A percentile compares a stretch with the other conserved stretches of the same genome.
Conservation (phyloP, 805 yeast species). For the Ogataea chonburiensis region DNA sequence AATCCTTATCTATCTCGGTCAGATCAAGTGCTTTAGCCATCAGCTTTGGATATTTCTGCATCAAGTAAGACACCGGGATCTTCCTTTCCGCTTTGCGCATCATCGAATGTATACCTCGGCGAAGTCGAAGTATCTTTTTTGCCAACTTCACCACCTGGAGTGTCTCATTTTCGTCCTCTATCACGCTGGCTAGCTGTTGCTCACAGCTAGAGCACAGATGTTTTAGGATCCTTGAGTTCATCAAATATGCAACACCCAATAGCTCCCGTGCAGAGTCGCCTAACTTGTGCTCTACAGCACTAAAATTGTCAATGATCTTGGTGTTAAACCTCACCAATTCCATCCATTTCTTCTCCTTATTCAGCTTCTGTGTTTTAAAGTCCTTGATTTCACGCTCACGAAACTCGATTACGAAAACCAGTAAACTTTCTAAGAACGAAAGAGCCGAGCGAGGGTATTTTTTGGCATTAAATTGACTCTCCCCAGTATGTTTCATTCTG, state of each 20-base stretch:
- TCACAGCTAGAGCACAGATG: slow-evolving; percentile 9
- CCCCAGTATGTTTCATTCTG: slow-evolving; percentile 20
- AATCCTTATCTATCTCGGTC: slow-evolving; percentile 1
- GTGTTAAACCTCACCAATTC: slow-evolving; percentile 17
- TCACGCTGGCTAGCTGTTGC: slow-evolving; percentile 1
- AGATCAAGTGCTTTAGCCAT: slow-evolving; percentile 9
- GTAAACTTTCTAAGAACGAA: slow-evolving; percentile 26
- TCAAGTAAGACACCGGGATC: slow-evolving; percentile 16
- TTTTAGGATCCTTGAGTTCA: slow-evolving; percentile 12
- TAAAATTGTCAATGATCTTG: slow-evolving; percentile 26
- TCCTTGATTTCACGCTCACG: slow-evolving; percentile 20
- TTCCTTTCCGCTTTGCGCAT: slow-evolving; percentile 19
- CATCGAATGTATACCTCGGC: slow-evolving; percentile 13
- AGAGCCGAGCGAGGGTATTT: slow-evolving; percentile 20
- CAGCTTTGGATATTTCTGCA: slow-evolving; percentile 18
- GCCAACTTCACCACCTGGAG: slow-evolving; percentile 8
- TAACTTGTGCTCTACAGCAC: slow-evolving; percentile 4
- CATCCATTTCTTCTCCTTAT: slow-evolving; percentile 22
- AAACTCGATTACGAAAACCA: slow-evolving; percentile 28
- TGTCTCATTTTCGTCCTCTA: slow-evolving; percentile 7
- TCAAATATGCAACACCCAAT: slow-evolving; percentile 13
- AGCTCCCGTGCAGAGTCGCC: slow-evolving; percentile 4
- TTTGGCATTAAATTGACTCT: slow-evolving; percentile 15
- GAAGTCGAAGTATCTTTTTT: slow-evolving; percentile 17
- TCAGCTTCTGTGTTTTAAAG: not conserved